Evolutionary conservation across 1,284 basidiomycete species (phyloP).

Genomic region (Gymnopus androsaceus): DNA sequence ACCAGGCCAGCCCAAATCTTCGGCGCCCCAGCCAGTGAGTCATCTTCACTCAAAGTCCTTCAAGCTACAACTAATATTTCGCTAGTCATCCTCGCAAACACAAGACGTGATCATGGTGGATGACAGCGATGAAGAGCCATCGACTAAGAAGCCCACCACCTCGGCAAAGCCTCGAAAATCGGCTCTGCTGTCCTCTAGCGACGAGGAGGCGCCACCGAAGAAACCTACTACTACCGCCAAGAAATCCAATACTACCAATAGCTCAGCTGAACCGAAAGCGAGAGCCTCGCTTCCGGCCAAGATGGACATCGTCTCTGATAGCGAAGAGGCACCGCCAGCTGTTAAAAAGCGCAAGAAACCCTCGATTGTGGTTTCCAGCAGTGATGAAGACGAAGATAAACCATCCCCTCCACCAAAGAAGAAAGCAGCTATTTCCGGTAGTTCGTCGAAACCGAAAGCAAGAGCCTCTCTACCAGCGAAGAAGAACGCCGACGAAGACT

Average conservation of each 20-base stretch:
- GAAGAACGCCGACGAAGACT: constrained; percentile 27
- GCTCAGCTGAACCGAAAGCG: constrained; percentile 16
- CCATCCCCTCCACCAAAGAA: constrained; percentile 41
- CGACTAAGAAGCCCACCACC: not conserved
- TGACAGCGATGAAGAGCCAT: constrained; percentile 16
- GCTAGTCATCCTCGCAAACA: not conserved
- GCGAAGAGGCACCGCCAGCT: constrained; percentile 13
- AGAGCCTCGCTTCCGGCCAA: constrained; percentile 14
- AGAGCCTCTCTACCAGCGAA: constrained; percentile 20
- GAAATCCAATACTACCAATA: not conserved
- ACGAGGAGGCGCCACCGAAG: constrained; percentile 5
- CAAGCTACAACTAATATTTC: not conserved
- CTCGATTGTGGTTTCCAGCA: constrained; percentile 24
- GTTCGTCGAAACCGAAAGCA: constrained; percentile 29
- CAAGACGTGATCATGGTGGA: constrained; percentile 13
- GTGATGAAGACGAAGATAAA: constrained; percentile 35
- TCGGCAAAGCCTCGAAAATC: not conserved
- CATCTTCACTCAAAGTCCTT: not conserved
- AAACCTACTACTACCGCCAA: not conserved
- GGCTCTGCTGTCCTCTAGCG: constrained; percentile 8
- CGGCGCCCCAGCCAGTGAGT: not conserved
- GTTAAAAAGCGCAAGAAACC: constrained; percentile 27
- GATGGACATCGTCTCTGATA: constrained; percentile 6
- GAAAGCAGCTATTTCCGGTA: constrained; percentile 34
- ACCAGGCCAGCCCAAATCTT: not conserved